Base-by-base conservation (phyloP, 208 protist genomes). In the Trypanosoma brucei region DNA sequence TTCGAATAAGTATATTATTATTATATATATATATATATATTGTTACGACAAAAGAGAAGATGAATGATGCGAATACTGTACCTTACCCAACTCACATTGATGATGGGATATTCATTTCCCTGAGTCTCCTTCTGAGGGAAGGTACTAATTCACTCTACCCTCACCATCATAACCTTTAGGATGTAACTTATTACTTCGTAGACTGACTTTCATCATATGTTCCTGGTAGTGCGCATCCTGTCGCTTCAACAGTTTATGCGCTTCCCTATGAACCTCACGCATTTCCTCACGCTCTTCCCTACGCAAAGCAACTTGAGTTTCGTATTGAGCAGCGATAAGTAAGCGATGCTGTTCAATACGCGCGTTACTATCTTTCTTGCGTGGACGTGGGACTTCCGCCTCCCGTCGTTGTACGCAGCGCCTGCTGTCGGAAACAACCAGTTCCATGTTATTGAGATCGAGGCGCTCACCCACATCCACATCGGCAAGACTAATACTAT, bases 141-240 rank as follows among this genome's bases (percentile, higher is more conserved):
- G 22, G 22, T 22, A n/a, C 50, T 72, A 77, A 56, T 77, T 78
- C 3, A 78, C 44, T 34, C 78, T 73, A 64, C 67, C 81, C 59
- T 88, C 76, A 33, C 91, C 91, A 76, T 96, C 91, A 70, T 90
- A 96, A 22, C 91, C 91, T 78, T 93, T 96, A 22, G 85, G 75
- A 72, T 96, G 91, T 42, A 96, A 72, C 52, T 92, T 88, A 63
- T 94, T 96, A 3, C 53, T 80, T 52, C 85, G 83, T 56, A 93
- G 62, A 65, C 75, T 75, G 22, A 94, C 82, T 48, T 76, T 78
- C 34, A 96, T 71, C 56, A 89, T 72, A 3, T 79, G 59, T 2
- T 77, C 59, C 14, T 92, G 74, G 13, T 71, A 81, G 14, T 79
- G 70, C 13, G 51, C 77, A 11, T 81, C 84, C 35, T 75, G 71